Base-by-base conservation (phyloP, 768 basidiomycete genomes). In the Auricularia sp. region DNA sequence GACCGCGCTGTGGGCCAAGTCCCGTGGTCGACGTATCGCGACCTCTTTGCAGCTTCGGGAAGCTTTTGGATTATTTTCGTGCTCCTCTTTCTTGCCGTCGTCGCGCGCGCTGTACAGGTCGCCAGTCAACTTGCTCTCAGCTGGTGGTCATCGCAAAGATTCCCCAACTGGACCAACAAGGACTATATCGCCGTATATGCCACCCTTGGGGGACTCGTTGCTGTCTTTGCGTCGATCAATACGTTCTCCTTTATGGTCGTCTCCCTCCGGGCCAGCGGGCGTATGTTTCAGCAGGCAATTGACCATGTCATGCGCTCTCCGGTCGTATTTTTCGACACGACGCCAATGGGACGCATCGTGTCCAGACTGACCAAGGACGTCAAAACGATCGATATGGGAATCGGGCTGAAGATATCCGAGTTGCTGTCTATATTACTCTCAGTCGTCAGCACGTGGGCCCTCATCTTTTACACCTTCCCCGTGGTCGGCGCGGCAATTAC, bases 81-180 rank as follows among this genome's bases (percentile, higher is more conserved):
- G 11, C 75, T 87, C 18, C 61, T 83, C 0, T 23, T 73, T 0
- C 68, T 85, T 12, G 70, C 87, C 7, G 67, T 78, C 3, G 60
- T 86, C 0, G 72, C 73, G 11, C 84, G 89, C 70, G 78, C 71
- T 1, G 76, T 83, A 21, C 74, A 78, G 73, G 84, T 90, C 36
- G 83, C 80, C 0, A 86, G 82, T 66, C 85, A 81, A 35, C 72
- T 91, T 3, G 84, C 87, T 76, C 79, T 92, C n/a, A 88, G 88
- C 0, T 89, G 85, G 68, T 92, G 89, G 89, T 85, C 85, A 0
- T 77, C 78, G 1, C 65, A 76, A n/a, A 80, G 76, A 18, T 81
- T 90, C 18, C 65, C 69, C 4, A 80, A 82, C 2, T 87, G 88
- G 70, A 71, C 47, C 3, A 82, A 87, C 70, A 82, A 80, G 0